These are phyloP conservation scores for Nemania abortiva DNA, from an alignment of 2,329 filamentous ascomycete species.

Conservation along the genomic window DNA sequence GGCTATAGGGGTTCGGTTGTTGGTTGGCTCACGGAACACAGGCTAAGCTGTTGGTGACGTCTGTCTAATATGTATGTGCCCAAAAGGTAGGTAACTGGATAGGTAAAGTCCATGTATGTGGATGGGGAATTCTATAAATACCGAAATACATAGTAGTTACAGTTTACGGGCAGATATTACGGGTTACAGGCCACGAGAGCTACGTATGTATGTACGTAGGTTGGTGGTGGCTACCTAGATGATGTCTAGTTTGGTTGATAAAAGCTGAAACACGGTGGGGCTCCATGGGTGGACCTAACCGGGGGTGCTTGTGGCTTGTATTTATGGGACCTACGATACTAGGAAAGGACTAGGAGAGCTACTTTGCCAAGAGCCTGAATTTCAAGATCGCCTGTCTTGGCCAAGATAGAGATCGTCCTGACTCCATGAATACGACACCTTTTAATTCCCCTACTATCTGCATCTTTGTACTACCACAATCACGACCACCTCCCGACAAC, in stretches of 20 bases:
- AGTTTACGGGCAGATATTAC: too few relatives aligned
- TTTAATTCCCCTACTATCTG: constrained; percentile 35
- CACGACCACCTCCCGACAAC: constrained; percentile 16
- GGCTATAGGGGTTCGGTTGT: background rate
- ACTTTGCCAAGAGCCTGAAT: constrained; percentile 41
- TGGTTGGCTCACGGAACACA: constrained; percentile 2
- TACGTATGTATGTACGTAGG: too few relatives aligned
- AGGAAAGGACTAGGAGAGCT: background rate
- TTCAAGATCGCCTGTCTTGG: constrained; percentile 30
- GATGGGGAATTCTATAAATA: too few relatives aligned
- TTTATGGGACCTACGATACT: constrained; percentile 17
- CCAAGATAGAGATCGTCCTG: constrained; percentile 36
- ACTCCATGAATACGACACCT: constrained; percentile 47
- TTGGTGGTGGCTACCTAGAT: background rate
- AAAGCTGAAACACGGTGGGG: constrained; percentile 32
- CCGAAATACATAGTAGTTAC: too few relatives aligned
- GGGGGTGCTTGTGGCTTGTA: constrained; percentile 36
- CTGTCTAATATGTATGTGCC: background rate
- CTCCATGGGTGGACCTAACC: constrained; percentile 19
- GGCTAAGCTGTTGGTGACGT: background rate
- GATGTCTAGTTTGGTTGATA: background rate
- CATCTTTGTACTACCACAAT: constrained; percentile 12
- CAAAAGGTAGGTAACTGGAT: background rate
- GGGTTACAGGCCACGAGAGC: too few relatives aligned
- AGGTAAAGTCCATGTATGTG: too few relatives aligned